Evolutionary conservation across 495 filamentous ascomycete genomes (phyloP).

Genomic region (Hapsidospora chrysogenum): DNA sequence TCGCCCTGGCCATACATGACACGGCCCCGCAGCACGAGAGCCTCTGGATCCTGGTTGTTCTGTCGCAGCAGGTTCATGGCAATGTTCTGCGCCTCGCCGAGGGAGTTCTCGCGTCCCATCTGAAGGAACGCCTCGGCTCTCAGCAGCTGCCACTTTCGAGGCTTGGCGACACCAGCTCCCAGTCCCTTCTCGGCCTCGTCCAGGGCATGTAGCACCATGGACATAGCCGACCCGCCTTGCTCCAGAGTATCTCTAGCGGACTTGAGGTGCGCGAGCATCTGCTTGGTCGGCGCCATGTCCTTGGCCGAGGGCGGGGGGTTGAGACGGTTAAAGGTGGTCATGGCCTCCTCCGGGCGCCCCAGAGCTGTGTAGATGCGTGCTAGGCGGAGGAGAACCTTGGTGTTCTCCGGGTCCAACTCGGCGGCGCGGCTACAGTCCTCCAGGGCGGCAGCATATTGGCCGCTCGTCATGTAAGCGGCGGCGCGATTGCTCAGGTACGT

Average conservation of each 20-base stretch:
- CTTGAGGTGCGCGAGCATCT: slow-evolving; percentile 67
- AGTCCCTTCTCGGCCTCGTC: slow-evolving; percentile 73
- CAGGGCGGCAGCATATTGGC: slow-evolving; percentile 58
- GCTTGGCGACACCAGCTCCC: slow-evolving; percentile 53
- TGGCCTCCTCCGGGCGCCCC: slow-evolving; percentile 69
- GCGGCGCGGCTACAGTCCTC: slow-evolving; percentile 70
- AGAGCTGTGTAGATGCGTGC: slow-evolving; percentile 77
- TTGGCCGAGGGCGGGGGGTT: slow-evolving; percentile 61
- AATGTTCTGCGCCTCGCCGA: slow-evolving; percentile 83
- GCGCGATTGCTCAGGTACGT: slow-evolving; percentile 93
- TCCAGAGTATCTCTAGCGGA: slow-evolving; percentile 61
- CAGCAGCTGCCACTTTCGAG: slow-evolving; percentile 86
- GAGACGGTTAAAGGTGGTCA: slow-evolving; percentile 60
- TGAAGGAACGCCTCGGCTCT: slow-evolving; percentile 86
- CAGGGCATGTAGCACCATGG: slow-evolving; percentile 82
- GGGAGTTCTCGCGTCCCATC: slow-evolving; percentile 76
- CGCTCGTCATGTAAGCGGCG: slow-evolving; percentile 77
- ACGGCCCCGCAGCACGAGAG: slow-evolving; percentile 73
- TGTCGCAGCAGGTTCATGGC: slow-evolving; percentile 71
- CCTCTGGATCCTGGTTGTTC: slow-evolving; percentile 87
- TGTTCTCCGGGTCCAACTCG: slow-evolving; percentile 63
- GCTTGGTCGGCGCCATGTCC: slow-evolving; percentile 60
- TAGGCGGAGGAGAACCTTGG: slow-evolving; percentile 75
- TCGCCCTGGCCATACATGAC: slow-evolving; percentile 83
- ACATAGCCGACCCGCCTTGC: slow-evolving; percentile 53